These are phyloP conservation scores for Penicillium robsamsonii DNA, from an alignment of 495 filamentous ascomycete species.

Conservation along the genomic window DNA sequence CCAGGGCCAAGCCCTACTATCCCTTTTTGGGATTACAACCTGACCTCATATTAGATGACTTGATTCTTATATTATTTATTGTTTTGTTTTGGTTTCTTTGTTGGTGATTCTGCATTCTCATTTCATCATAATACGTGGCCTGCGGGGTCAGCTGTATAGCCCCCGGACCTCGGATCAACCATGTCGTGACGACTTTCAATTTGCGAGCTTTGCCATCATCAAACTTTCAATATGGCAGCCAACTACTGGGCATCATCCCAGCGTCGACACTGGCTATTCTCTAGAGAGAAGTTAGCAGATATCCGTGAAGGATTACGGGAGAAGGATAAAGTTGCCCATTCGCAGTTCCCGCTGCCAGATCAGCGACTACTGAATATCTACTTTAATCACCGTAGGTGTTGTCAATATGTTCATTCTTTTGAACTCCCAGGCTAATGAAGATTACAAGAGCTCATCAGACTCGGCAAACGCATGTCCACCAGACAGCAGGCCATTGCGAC, in stretches of 20 bases:
- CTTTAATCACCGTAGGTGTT: conserved; percentile 73
- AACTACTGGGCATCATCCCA: conserved; percentile 98
- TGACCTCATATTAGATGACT: conserved; percentile 10
- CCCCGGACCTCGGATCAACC: conserved; percentile 4
- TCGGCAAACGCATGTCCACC: conserved; percentile 73
- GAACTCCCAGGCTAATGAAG: conserved; percentile 8
- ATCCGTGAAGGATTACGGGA: conserved; percentile 71
- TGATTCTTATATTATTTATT: not conserved
- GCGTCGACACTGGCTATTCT: conserved; percentile 84
- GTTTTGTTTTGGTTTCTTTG: not conserved
- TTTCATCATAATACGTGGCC: not conserved
- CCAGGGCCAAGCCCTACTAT: conserved; percentile 40
- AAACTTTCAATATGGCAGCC: conserved; percentile 67
- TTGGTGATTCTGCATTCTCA: not conserved
- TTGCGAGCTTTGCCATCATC: conserved; percentile 4
- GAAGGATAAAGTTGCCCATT: conserved; percentile 65
- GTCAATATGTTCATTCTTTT: not conserved
- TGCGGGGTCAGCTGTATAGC: not conserved
- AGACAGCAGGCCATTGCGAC: conserved; percentile 93
- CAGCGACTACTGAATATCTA: conserved; percentile 82
- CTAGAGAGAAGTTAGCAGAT: conserved; percentile 70
- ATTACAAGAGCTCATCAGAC: conserved; percentile 67
- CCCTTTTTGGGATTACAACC: conserved; percentile 28
- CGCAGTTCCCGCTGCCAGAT: conserved; percentile 79
- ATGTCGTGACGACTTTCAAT: conserved; percentile 3